Evolutionary conservation across 2,329 filamentous ascomycete species (phyloP), one percentile per base, ranked within the genome.

Genomic region (Pseudocercospora fuligena): DNA sequence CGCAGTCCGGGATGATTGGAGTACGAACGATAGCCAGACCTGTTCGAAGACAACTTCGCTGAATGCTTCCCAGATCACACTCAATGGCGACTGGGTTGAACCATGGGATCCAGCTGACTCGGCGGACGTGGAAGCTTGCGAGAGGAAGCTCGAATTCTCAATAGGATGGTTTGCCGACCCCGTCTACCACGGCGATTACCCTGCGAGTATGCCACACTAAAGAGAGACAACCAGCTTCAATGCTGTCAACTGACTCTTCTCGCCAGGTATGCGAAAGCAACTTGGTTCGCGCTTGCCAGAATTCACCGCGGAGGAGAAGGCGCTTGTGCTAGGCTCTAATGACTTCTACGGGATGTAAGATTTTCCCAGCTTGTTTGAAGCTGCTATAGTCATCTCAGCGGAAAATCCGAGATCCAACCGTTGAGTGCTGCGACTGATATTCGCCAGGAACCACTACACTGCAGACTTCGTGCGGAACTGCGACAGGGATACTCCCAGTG

Each of bases 131-230:
- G 90, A 90, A 78, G 93, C 93, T 14, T 89, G 87, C 70, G 84
- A 92, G 74, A 90, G 92, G 76, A 94, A 94, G 83, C 88, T 94
- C 74, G 92, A 96, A 81, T 96, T 96, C 78, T 86, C 90, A 27
- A 96, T 94, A 78, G 89, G 87, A 60, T 96, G 93, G 92, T 96
- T 95, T 76, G 92, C 90, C 8, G 93, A 96, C 81, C 92, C 92
- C 36, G 88, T 97, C 76, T 96, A 96, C 84, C 88, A 90, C 68
- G 92, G 92, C 71, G 87, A 90, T 72, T 96, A 96, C 62, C 93
- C 93, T 7, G 91, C 88, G 67, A 93, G 90, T 68, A 57, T 63
- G 66, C 46, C 21, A 46, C n/a, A 33, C 27, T 62, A 46, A 67
- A 58, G 43, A 58, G 21, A 58, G 29, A 43, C 23, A 21, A 33